These are phyloP conservation scores for Trametes gibbosa DNA, from an alignment of 768 basidiomycete genomes.

Conservation along the genomic window DNA sequence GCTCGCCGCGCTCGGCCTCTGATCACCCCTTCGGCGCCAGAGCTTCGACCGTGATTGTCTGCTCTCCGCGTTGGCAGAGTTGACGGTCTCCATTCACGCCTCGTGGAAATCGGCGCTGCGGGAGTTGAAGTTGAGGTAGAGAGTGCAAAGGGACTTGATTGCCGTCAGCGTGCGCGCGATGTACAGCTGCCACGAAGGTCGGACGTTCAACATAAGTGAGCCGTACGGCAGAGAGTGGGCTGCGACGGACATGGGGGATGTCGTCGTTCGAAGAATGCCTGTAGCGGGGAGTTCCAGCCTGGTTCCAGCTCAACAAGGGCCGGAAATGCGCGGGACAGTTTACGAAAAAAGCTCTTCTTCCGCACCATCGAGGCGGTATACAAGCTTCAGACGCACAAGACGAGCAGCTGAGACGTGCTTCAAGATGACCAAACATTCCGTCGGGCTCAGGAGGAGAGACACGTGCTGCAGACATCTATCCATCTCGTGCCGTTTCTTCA, in stretches of 20 bases:
- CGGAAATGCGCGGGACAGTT: not conserved
- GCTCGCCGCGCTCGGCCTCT: too few species aligned
- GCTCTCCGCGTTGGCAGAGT: too few species aligned
- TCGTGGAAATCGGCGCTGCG: too few species aligned
- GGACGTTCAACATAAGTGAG: too few species aligned
- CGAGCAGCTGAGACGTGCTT: not conserved
- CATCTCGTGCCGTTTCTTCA: not conserved
- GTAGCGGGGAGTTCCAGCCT: slow-evolving; percentile 5
- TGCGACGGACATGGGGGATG: not conserved
- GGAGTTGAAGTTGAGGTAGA: not conserved
- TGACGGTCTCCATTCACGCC: too few species aligned
- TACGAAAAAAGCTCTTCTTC: slow-evolving; percentile 2
- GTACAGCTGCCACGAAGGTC: too few species aligned
- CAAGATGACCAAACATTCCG: not conserved
- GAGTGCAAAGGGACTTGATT: not conserved
- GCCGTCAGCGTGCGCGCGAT: not conserved
- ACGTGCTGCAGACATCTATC: too few species aligned
- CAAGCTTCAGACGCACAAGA: not conserved
- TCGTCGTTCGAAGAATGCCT: not conserved
- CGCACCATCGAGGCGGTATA: not conserved
- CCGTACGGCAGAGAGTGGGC: not conserved
- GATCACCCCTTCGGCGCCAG: too few species aligned
- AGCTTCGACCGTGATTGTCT: too few species aligned
- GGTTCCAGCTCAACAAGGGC: not conserved
- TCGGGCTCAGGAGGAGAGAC: not conserved